phyloP scores from a whole-genome alignment of 495 filamentous ascomycete species.

The Friedmanniomyces simplex region DNA sequence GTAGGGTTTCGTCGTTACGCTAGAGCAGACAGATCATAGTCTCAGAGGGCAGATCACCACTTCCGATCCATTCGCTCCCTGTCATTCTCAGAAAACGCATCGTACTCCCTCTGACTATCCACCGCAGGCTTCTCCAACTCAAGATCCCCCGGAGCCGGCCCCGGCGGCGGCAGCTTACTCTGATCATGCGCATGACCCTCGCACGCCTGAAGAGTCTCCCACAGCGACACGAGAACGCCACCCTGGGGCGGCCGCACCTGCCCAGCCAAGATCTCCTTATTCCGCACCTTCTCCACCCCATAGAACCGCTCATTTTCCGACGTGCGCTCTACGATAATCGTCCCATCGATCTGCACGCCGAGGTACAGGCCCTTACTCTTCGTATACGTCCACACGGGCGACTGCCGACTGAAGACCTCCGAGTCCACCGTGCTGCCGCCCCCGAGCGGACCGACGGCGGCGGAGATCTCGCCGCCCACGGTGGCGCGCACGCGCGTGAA shows the following conservation, averaged over 20 bases:
- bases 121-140: conserved; percentile 13
- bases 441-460: conserved; percentile 69
- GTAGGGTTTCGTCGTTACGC: no score
- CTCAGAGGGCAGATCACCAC: background rate
- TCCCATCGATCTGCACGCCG: conserved; percentile 72
- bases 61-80: conserved; percentile 1
- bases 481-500: conserved; percentile 69
- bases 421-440: conserved; percentile 60
- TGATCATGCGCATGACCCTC: conserved; percentile 48
- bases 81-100: conserved; percentile 10
- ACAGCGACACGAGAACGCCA: conserved; percentile 51
- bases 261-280: conserved; percentile 67
- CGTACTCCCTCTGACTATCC: conserved; percentile 18
- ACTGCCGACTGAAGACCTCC: conserved; percentile 53
- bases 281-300: conserved; percentile 52
- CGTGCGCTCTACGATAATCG: conserved; percentile 68
- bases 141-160: conserved; percentile 7
- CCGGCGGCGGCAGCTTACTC: conserved; percentile 13
- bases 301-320: conserved; percentile 89
- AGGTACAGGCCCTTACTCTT: conserved; percentile 77
- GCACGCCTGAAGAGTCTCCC: conserved; percentile 72
- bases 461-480: conserved; percentile 65
- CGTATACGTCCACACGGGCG: conserved; percentile 77
- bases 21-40: background rate
- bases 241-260: conserved; percentile 59